Conservation (phyloP, 768 basidiomycete genomes). For the Suillus luteus region DNA sequence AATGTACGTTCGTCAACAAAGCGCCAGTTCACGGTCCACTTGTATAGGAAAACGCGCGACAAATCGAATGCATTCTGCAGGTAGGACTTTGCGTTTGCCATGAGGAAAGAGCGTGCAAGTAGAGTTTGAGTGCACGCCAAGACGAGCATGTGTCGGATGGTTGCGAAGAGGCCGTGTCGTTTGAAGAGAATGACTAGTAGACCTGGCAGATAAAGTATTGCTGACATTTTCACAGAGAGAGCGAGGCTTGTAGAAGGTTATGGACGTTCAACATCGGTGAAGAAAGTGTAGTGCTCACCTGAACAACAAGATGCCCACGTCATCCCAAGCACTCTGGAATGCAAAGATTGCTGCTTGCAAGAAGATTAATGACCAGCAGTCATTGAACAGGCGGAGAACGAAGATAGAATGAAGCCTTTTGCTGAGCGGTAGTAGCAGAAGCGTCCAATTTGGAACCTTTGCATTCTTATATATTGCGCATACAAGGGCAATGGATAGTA, state of each 20-base stretch:
- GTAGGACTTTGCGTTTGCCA: slow-evolving; percentile 62
- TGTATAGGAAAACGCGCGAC: slow-evolving; percentile 84
- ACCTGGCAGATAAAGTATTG: slow-evolving; percentile 87
- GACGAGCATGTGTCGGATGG: slow-evolving; percentile 49
- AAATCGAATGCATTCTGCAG: slow-evolving; percentile 81
- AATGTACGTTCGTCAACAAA: slow-evolving; percentile 80
- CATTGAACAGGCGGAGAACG: slow-evolving; percentile 90
- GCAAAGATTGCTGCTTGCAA: slow-evolving; percentile 69
- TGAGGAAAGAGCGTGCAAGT: slow-evolving; percentile 72
- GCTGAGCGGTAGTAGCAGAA: slow-evolving; percentile 78
- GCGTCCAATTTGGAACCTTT: slow-evolving; percentile 68
- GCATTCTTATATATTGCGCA: slow-evolving; percentile 69
- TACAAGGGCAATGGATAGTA: slow-evolving; percentile 61
- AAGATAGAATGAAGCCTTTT: slow-evolving; percentile 95
- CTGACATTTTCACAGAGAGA: slow-evolving; percentile 94
- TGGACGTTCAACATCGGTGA: neutral
- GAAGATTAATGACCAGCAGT: slow-evolving; percentile 79
- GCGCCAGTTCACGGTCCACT: slow-evolving; percentile 99
- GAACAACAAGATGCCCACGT: slow-evolving; percentile 65
- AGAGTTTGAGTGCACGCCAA: slow-evolving; percentile 49
- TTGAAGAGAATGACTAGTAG: slow-evolving; percentile 82
- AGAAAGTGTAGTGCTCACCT: slow-evolving; percentile 52
- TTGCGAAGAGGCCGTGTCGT: slow-evolving; percentile 57
- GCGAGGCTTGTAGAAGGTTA: slow-evolving; percentile 39
- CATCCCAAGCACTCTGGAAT: slow-evolving; percentile 60